Percentiles rank a stretch among this genome's conserved stretches.
These are phyloP conservation scores for Pleurotus tuber-regium DNA, from an alignment of 768 basidiomycete genomes.

Conservation along the genomic window DNA sequence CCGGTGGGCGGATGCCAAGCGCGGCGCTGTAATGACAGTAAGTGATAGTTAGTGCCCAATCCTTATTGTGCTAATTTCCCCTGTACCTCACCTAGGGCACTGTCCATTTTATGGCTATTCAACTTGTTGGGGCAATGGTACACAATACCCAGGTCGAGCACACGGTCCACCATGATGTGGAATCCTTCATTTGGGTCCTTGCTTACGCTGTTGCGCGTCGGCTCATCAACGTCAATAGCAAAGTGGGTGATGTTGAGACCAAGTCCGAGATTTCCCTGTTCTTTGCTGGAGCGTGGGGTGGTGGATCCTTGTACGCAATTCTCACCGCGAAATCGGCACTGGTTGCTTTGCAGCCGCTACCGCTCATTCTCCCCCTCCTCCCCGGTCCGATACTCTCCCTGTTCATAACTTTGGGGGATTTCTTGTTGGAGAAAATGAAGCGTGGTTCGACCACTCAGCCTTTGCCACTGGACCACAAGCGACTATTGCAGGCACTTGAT, in stretches of 20 bases:
- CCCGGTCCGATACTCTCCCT: background rate
- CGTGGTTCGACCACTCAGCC: background rate
- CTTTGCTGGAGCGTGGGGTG: background rate
- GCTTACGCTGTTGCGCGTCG: slow-evolving; percentile 1
- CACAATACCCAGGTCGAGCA: background rate
- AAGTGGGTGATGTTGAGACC: background rate
- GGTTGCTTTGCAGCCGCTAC: background rate
- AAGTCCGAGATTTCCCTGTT: background rate
- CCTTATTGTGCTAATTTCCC: background rate
- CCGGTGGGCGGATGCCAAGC: slow-evolving; percentile 8
- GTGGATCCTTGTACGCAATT: background rate
- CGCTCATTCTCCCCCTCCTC: background rate
- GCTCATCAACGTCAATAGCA: background rate
- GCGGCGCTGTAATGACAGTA: slow-evolving; percentile 19
- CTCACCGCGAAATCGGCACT: background rate
- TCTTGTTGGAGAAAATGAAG: background rate
- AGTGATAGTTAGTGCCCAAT: background rate
- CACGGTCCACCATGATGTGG: slow-evolving; percentile 6
- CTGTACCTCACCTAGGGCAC: slow-evolving; percentile 17
- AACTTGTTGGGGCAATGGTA: slow-evolving; percentile 9
- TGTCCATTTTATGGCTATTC: slow-evolving; percentile 21
- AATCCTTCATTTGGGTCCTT: slow-evolving; percentile 12
- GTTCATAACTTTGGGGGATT: background rate
- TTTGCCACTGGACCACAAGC: background rate
- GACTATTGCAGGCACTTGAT: background rate